Evolutionary conservation across 1,284 basidiomycete genomes (phyloP), one percentile per base, ranked within the genome.

Genomic region (Megacollybia platyphylla): DNA sequence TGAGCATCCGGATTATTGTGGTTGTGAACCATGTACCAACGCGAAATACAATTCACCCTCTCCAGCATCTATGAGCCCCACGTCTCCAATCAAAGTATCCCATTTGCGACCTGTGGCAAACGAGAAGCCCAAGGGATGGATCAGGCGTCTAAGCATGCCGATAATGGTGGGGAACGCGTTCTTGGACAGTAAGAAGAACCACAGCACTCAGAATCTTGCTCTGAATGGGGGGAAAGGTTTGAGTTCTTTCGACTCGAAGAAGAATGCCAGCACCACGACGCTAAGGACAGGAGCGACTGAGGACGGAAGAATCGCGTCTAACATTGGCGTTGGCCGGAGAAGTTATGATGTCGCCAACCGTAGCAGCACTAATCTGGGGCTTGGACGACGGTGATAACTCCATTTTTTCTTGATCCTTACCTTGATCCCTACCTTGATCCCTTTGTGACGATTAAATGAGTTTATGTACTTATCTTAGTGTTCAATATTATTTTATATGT

Each of bases 61-160:
- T 11, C 52, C 47, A 15, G 48, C 49, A 15, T 49, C 55, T 11
- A 55, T 60, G 1, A 60, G 62, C 2, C 58, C 60, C 11, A 57
- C 39, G 63, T 63, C 48, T 54, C 64, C 65, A 66, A 15, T 66
- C 68, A 9, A 64, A 63, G 20, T 2, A 63, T 62, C 65, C 68
- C 0, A 63, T 66, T 36, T 45, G 52, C 8, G 56, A 69, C 18
- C 68, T 67, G 8, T 64, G 60, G 18, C 30, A 20, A 41, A 49
- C 39, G 72, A 77, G 50, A 81, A 79, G 49, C 68, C 74, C 7
- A 80, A 72, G 50, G 71, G 79, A 0, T 87, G 84, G 83, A 82
- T 86, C 48, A 62, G 80, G 31, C 64, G 83, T 43, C 55, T 87
- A 45, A 87, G 83, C 51, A 83, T 86, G 80, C 82, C 83, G 1